Base-by-base conservation (phyloP, 495 filamentous ascomycete species). In the Barbatosphaeria neglecta region DNA sequence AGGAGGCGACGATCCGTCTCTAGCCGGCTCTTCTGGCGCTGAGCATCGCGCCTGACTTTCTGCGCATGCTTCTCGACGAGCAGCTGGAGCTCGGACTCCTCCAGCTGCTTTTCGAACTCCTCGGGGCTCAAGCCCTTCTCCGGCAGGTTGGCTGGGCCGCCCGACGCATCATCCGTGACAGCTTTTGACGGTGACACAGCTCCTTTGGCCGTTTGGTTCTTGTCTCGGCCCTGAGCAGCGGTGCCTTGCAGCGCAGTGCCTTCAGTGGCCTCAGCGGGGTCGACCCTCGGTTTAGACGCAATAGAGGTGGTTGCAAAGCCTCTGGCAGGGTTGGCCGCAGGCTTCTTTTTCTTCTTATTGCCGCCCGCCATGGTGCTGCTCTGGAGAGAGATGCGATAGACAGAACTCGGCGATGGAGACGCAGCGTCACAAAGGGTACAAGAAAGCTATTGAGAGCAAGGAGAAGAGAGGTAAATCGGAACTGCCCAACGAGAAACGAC, bases 271-370 rank as follows among this genome's bases (percentile, higher is more conserved):
- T 61, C 59, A 46, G 61, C 41, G 43, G 59, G 49, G 49, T 74
- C 68, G 41, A 55, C 56, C 51, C 74, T 71, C 3, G 71, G 57
- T 63, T 93, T 95, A 7, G 85, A 90, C 33, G 87, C 84, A 42
- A 87, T 73, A 11, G 90, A 96, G 13, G 86, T 89, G 2, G 92
- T 98, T 49, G 90, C 87, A 68, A 96, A 88, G 8, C 88, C 90
- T 55, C 92, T 77, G 37, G 86, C 85, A 22, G 90, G 86, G 63
- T 95, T 96, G 16, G 79, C 72, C 15, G 71, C 75, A 39, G 84
- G 68, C 70, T 95, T 95, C 64, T 86, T 90, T 64, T 92, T 84
- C 64, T 86, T 97, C 68, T 87, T 35, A n/a, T 35, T 93, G 57
- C 81, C 85, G 50, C 80, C 83, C 43, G 82, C 81, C 86, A 89